Percentiles rank a stretch among this genome's conserved stretches.
Conservation (phyloP, 108 stramenopile genomes). For the Skeletonema menzelii region DNA sequence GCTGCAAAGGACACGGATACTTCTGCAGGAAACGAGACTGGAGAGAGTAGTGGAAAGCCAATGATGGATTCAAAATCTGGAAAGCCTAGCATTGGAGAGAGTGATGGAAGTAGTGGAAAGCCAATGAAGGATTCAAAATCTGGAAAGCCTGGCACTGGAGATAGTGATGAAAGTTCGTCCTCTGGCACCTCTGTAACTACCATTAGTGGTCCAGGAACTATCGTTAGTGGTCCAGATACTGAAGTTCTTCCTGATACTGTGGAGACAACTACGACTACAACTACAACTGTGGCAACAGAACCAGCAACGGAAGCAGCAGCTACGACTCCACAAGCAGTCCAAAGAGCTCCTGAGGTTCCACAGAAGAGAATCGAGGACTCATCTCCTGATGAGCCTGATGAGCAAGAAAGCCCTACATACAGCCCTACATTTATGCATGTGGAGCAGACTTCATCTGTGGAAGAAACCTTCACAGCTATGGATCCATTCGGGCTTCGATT, state of each 20-base stretch:
- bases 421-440: not conserved
- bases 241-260: not conserved
- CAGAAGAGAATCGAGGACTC: not conserved
- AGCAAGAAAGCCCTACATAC: slow-evolving; percentile 7
- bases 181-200: not conserved
- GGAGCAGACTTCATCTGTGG: not conserved
- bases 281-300: not conserved
- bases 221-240: not conserved
- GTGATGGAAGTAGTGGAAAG: no score
- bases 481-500: slow-evolving; percentile 23
- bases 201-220: not conserved
- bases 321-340: not conserved
- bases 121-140: not conserved
- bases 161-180: not conserved
- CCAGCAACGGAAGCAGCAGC: not conserved
- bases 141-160: not conserved
- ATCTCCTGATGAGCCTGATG: not conserved
- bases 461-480: slow-evolving; percentile 6
- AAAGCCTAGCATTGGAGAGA: not conserved
- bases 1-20: not conserved
- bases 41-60: no score
- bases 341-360: not conserved
- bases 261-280: not conserved
- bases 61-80: not conserved
- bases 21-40: no score